Percentiles rank a stretch among this genome's conserved stretches.
Evolutionary conservation across 2,329 filamentous ascomycete genomes (phyloP).

Genomic region (Xylariaceae sp.): DNA sequence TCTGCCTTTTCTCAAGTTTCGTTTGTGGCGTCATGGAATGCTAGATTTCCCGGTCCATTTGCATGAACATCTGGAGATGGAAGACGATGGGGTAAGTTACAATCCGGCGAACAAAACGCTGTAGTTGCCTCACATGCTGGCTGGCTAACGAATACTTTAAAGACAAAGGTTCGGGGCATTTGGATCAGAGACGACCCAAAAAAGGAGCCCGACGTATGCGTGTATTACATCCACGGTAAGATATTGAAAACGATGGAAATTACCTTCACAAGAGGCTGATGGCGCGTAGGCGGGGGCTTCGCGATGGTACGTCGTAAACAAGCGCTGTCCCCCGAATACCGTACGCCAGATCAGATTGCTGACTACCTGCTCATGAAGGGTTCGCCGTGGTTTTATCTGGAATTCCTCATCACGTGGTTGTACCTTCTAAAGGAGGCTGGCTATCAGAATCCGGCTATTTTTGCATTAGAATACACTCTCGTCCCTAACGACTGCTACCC

Average conservation of each 20-base stretch:
- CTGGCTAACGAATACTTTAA: conserved; percentile 16
- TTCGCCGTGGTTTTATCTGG: conserved; percentile 78
- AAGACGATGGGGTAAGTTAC: too few relatives aligned
- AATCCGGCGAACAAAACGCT: too few relatives aligned
- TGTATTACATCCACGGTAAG: conserved; percentile 78
- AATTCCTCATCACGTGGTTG: conserved; percentile 75
- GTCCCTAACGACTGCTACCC: conserved; percentile 74
- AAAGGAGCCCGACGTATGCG: conserved; percentile 67
- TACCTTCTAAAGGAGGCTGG: conserved; percentile 61
- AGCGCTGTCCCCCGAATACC: too few relatives aligned
- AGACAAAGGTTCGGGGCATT: conserved; percentile 58
- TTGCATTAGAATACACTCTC: conserved; percentile 77
- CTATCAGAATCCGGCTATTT: conserved; percentile 73
- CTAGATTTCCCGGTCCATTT: conserved; percentile 61
- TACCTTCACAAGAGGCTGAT: conserved; percentile 17
- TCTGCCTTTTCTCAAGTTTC: conserved; percentile 71
- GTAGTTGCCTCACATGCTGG: too few relatives aligned
- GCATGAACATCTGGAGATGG: conserved; percentile 47
- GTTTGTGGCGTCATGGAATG: conserved; percentile 71
- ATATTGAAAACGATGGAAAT: not conserved
- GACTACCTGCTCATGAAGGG: conserved; percentile 39
- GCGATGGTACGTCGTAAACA: conserved; percentile 49
- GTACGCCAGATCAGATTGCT: too few relatives aligned
- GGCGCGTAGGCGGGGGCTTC: conserved; percentile 67
- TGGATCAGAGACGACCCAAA: conserved; percentile 65